Percentiles rank a stretch among this genome's conserved stretches.
phyloP scores from a whole-genome alignment of 768 basidiomycete species.

The Auricularia cornea region DNA sequence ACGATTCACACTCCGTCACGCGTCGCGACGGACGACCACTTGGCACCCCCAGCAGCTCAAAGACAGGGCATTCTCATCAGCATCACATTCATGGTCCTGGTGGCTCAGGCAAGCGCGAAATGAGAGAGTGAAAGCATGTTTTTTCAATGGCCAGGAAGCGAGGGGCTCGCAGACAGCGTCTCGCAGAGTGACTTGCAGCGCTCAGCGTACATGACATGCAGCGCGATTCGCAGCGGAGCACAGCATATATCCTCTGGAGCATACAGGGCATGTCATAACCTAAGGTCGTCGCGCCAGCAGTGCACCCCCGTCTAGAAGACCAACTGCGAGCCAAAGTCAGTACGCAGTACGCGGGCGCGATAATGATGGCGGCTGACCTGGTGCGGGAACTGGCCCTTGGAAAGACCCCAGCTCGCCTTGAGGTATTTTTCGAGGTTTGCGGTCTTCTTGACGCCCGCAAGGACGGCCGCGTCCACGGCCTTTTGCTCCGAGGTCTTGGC shows the following conservation, averaged over 20 bases:
- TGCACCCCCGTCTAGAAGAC: constrained; percentile 1
- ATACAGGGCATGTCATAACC: neutral
- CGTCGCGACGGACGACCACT: too few relatives aligned
- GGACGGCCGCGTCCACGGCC: constrained; percentile 66
- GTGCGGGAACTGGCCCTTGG: constrained; percentile 97
- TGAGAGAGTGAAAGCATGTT: too few relatives aligned
- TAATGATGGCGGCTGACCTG: constrained; percentile 37
- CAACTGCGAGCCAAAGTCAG: constrained; percentile 7
- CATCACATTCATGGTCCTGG: too few relatives aligned
- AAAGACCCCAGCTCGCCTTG: constrained; percentile 84
- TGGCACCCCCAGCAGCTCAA: too few relatives aligned
- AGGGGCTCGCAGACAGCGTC: neutral
- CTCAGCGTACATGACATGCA: neutral
- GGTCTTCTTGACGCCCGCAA: constrained; percentile 83
- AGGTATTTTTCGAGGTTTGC: constrained; percentile 90
- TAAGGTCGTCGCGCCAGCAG: neutral
- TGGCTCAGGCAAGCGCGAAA: too few relatives aligned
- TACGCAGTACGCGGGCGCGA: constrained; percentile 49
- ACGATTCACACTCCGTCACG: constrained; percentile 1
- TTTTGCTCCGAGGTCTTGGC: constrained; percentile 90
- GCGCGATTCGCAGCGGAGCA: constrained; percentile 9
- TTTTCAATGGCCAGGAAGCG: too few relatives aligned
- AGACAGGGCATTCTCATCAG: too few relatives aligned
- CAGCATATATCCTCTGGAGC: neutral
- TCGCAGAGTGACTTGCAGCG: neutral